phyloP scores from a whole-genome alignment of 768 basidiomycete genomes.

The Dioszegia aurantiaca region DNA sequence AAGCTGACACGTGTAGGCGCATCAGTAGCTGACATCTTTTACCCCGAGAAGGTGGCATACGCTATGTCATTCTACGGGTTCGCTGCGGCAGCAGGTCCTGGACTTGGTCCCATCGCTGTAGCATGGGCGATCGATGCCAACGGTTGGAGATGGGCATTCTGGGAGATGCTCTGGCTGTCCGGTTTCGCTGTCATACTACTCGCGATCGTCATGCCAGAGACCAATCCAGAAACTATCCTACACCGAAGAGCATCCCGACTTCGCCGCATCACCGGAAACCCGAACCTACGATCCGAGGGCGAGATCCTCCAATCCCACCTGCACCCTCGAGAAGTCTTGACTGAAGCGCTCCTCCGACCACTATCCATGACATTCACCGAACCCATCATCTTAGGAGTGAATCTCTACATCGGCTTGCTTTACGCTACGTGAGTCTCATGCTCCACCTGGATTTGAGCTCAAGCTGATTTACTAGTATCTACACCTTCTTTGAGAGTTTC shows the following conservation, averaged over 20 bases:
- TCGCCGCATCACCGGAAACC: constrained; percentile 23
- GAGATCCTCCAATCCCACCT: constrained; percentile 22
- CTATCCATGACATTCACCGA: constrained; percentile 28
- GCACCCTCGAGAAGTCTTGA: constrained; percentile 10
- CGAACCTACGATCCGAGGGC: constrained; percentile 16
- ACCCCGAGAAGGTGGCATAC: constrained; percentile 28
- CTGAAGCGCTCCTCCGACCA: constrained; percentile 24
- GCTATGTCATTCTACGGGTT: constrained; percentile 35
- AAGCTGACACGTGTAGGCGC: constrained; percentile 19
- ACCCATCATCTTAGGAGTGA: constrained; percentile 29
- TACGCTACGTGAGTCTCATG: constrained; percentile 18
- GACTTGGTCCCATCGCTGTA: constrained; percentile 31
- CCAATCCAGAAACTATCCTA: constrained; percentile 31
- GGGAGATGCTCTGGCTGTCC: constrained; percentile 31
- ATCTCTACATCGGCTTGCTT: constrained; percentile 31
- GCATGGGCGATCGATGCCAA: constrained; percentile 28
- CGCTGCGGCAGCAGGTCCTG: constrained; percentile 35
- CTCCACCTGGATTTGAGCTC: no score
- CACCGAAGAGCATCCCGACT: constrained; percentile 30
- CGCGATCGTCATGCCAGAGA: constrained; percentile 29
- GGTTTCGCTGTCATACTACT: constrained; percentile 26
- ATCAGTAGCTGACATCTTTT: constrained; percentile 34
- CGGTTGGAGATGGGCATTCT: constrained; percentile 39
- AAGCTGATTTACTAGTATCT: constrained; percentile 18
- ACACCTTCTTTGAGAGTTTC: constrained; percentile 39